A percentile compares a stretch with the other conserved stretches of the same genome.
Conservation (phyloP, 306 rosid species). For the Gleditsia sinensis region DNA sequence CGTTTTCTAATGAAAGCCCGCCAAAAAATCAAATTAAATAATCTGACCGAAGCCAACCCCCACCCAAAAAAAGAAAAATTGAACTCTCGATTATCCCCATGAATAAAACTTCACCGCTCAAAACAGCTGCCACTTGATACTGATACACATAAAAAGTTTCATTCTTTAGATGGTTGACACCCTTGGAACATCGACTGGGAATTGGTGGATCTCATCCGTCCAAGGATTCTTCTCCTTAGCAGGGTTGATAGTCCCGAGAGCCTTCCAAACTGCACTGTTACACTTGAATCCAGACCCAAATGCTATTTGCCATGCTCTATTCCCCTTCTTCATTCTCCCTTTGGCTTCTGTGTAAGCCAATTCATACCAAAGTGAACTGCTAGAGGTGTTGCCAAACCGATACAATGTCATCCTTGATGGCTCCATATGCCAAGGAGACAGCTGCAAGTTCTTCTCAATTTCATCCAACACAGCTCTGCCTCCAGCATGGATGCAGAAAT, state of each 20-base stretch:
- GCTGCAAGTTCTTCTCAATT: conserved; percentile 87
- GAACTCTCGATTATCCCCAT: conserved; percentile 19
- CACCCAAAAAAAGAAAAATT: conserved; percentile 17
- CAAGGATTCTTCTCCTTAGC: conserved; percentile 80
- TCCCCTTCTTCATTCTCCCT: conserved; percentile 87
- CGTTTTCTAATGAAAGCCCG: no score
- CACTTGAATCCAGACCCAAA: conserved; percentile 93
- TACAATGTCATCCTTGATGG: conserved; percentile 95
- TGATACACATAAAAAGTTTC: conserved; percentile 18
- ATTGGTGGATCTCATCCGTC: conserved; percentile 72
- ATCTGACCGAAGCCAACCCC: neutral
- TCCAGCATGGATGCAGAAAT: no score
- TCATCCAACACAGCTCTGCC: conserved; percentile 91
- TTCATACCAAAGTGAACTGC: no score
- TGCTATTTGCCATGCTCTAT: conserved; percentile 94
- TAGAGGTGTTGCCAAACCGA: conserved; percentile 89
- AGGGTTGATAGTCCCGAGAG: conserved; percentile 70
- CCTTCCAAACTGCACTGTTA: conserved; percentile 95
- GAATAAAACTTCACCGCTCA: conserved; percentile 10
- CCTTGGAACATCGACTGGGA: conserved; percentile 81
- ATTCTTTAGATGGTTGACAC: conserved; percentile 53
- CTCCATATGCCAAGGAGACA: conserved; percentile 93
- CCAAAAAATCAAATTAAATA: conserved; percentile 3
- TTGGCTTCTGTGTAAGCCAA: conserved; percentile 89
- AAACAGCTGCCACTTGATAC: conserved; percentile 31